Conservation (phyloP, 1,284 basidiomycete species). For the Irpex rosettiformis region DNA sequence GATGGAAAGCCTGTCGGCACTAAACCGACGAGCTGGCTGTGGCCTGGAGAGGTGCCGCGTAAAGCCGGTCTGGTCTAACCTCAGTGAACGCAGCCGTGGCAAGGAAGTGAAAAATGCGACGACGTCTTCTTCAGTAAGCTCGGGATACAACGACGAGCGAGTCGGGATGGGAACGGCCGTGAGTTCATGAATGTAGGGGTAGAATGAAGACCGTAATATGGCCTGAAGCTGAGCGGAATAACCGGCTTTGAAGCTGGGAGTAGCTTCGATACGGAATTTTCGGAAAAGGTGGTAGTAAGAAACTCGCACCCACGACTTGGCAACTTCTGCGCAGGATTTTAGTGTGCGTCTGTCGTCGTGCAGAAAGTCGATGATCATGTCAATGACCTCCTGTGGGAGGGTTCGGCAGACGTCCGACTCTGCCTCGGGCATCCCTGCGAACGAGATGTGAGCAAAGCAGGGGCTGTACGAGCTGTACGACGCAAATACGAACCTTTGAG, state of each 20-base stretch:
- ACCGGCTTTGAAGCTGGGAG: conserved; percentile 7
- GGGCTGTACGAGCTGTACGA: not conserved
- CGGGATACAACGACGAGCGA: conserved; percentile 6
- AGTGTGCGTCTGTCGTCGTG: conserved; percentile 10
- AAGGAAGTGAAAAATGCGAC: not conserved
- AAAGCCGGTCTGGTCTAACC: conserved; percentile 13
- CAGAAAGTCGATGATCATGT: conserved; percentile 16
- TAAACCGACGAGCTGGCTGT: not conserved
- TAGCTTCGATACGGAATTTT: conserved; percentile 8
- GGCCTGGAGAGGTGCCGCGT: not conserved
- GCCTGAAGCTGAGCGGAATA: conserved; percentile 6
- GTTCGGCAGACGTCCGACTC: not conserved
- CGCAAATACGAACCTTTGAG: not conserved
- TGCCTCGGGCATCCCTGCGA: not conserved
- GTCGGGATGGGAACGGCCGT: conserved; percentile 5
- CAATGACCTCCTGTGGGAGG: conserved; percentile 11
- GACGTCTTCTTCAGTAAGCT: conserved; percentile 9
- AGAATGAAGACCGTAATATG: not conserved
- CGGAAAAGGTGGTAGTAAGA: conserved; percentile 13
- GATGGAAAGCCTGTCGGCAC: conserved; percentile 4
- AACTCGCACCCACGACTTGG: conserved; percentile 6
- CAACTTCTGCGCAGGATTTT: conserved; percentile 11
- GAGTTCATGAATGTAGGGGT: conserved; percentile 9
- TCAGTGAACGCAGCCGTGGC: conserved; percentile 8
- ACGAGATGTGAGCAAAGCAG: not conserved